Evolutionary conservation across 2,329 filamentous ascomycete genomes (phyloP).

Genomic region (Hymenoscyphus repandus): DNA sequence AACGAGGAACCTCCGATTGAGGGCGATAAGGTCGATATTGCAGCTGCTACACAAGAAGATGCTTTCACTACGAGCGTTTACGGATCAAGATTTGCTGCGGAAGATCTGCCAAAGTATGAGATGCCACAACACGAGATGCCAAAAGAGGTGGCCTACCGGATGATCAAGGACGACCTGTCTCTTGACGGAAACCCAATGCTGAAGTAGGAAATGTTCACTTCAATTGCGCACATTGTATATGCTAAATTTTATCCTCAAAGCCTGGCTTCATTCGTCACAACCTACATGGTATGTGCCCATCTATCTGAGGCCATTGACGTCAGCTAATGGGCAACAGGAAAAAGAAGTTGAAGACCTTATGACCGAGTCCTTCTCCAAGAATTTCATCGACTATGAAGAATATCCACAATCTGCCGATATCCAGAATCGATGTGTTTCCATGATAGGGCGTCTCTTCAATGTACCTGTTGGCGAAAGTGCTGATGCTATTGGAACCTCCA

Average conservation of each 20-base stretch:
- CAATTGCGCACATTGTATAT: not conserved
- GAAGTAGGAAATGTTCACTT: conserved; percentile 49
- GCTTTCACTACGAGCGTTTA: conserved; percentile 54
- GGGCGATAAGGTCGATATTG: conserved; percentile 41
- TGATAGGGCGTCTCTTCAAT: conserved; percentile 88
- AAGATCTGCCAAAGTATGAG: conserved; percentile 74
- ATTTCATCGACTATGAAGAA: conserved; percentile 89
- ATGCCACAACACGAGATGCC: conserved; percentile 94
- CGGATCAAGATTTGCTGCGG: conserved; percentile 74
- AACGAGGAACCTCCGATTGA: conserved; percentile 30
- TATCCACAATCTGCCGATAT: conserved; percentile 78
- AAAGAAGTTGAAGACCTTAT: conserved; percentile 95
- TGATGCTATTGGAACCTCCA: conserved; percentile 78
- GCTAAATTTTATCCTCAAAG: conserved; percentile 39
- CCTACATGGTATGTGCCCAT: conserved; percentile 70
- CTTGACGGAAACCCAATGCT: conserved; percentile 89
- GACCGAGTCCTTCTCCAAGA: conserved; percentile 86
- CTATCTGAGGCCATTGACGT: not conserved
- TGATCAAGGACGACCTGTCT: conserved; percentile 94
- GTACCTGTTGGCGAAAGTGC: conserved; percentile 54
- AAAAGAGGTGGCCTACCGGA: conserved; percentile 83
- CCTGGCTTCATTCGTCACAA: conserved; percentile 89
- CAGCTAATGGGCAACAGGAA: conserved; percentile 51
- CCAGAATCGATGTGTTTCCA: conserved; percentile 86
- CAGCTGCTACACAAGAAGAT: conserved; percentile 10